Conservation (phyloP, 169 alveolate genomes). For the Plasmodium adleri region DNA sequence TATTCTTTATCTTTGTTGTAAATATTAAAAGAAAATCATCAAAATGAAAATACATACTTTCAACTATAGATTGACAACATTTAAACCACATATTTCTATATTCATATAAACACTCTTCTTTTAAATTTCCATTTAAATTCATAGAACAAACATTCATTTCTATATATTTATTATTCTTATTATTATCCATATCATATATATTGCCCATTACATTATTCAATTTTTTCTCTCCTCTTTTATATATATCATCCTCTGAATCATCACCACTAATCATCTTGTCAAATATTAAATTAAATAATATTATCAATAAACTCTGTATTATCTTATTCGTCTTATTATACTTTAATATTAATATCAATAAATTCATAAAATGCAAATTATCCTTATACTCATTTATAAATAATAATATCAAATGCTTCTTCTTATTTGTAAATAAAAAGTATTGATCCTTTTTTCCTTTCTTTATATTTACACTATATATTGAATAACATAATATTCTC, state of each 20-base stretch:
- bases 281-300: conserved; percentile 49
- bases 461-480: conserved; percentile 36
- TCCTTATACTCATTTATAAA: conserved; percentile 65
- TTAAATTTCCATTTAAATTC: not conserved
- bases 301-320: conserved; percentile 35
- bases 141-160: not conserved
- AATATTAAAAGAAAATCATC: conserved; percentile 38
- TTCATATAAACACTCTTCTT: conserved; percentile 8
- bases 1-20: conserved; percentile 30
- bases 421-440: conserved; percentile 49
- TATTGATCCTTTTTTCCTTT: conserved; percentile 65
- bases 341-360: conserved; percentile 33
- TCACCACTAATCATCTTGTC: conserved; percentile 7
- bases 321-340: conserved; percentile 64
- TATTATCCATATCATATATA: not conserved
- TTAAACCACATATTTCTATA: conserved; percentile 43
- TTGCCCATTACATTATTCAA: not conserved
- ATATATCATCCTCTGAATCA: not conserved
- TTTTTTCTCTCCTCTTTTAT: not conserved
- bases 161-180: not conserved
- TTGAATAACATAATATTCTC: conserved; percentile 55
- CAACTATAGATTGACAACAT: conserved; percentile 63
- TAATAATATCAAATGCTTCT: conserved; percentile 37
- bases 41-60: conserved; percentile 72
- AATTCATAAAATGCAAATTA: conserved; percentile 54